Evolutionary conservation across 352 stramenopile genomes (phyloP).

Genomic region (Peronospora tabacina): DNA sequence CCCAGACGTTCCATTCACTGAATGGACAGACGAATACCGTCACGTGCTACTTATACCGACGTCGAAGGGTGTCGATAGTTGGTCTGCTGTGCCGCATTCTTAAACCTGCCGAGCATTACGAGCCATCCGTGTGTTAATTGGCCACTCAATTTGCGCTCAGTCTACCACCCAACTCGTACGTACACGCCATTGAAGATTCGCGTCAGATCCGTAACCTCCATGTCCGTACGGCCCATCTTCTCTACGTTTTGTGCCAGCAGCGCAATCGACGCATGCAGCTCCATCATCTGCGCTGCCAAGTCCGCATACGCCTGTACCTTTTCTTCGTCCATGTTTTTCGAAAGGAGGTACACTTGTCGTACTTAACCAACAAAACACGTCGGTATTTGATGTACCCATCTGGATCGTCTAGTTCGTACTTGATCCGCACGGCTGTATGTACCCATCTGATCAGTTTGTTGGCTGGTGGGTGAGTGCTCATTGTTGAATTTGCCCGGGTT

Average conservation of each 20-base stretch:
- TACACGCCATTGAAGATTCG: slow-evolving; percentile 73
- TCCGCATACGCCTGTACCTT: slow-evolving; percentile 61
- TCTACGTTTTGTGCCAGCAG: slow-evolving; percentile 66
- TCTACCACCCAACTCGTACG: slow-evolving; percentile 10
- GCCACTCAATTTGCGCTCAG: not conserved
- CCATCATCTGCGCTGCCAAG: slow-evolving; percentile 59
- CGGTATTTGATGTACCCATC: too few species aligned
- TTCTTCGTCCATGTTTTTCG: slow-evolving; percentile 58
- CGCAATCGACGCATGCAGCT: slow-evolving; percentile 65
- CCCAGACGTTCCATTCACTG: slow-evolving; percentile 1
- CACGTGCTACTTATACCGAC: slow-evolving; percentile 10
- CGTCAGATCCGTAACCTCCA: slow-evolving; percentile 62
- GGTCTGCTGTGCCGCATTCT: slow-evolving; percentile 36
- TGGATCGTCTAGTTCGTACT: too few species aligned
- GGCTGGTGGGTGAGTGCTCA: slow-evolving; percentile 15
- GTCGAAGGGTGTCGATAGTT: slow-evolving; percentile 23
- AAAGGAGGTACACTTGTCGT: too few species aligned
- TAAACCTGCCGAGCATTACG: slow-evolving; percentile 31
- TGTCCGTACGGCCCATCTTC: slow-evolving; percentile 64
- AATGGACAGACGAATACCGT: not conserved
- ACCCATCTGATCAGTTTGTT: slow-evolving; percentile 9
- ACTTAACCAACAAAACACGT: too few species aligned
- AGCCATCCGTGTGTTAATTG: not conserved
- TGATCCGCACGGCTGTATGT: not conserved
- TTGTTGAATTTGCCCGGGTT: not conserved